Base-by-base conservation (phyloP, 1,139 yeast species). In the Geotrichum klebahnii region DNA sequence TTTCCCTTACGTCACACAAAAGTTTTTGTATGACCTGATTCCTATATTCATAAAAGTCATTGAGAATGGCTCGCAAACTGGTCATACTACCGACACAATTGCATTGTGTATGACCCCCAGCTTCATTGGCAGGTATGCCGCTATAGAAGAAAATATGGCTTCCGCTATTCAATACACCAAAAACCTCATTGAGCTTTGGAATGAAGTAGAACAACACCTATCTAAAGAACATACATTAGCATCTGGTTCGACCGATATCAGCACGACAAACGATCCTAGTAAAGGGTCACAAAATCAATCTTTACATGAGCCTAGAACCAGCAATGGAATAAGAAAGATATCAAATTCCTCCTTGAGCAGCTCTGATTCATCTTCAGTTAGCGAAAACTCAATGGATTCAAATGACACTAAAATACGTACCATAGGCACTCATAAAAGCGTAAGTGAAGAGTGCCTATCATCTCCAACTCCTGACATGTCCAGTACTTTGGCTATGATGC, bases 111-210 rank as follows among this genome's bases (percentile, higher is more conserved):
- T 69, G 31, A 67, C 66, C 0, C 69, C 71, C 1, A 57, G 68
- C 14, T 47, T 68, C 23, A 48, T 63, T 23, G 66, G 70, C 6
- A 47, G 58, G 14, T 47, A 58, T 8, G 48, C 60, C 23, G 57
- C 59, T 19, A 43, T 55, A 28, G 56, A 56, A 29, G 67, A 67
- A 44, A 52, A 56, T 3, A 45, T 48, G 14, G 61, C 63, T 5
- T 54, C 61, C 12, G 62, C 61, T 1, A 51, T 56, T 1, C 52
- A 66, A 5, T 57, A 62, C 28, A 48, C 60, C 4, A 52, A 60
- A 16, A 59, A 57, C 24, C 52, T 67, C 31, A 52, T 67, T 35
- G 66, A 62, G n/a, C 46, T 51, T 40, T 65, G 68, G 68, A 53
- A 56, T 0, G 41, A 46, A 19, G 51, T 63, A 3, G 40, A 14